A percentile compares a stretch with the other conserved stretches of the same genome.
These are phyloP conservation scores for Rutstroemia sp. DNA, from an alignment of 2,329 filamentous ascomycete genomes.

Conservation along the genomic window DNA sequence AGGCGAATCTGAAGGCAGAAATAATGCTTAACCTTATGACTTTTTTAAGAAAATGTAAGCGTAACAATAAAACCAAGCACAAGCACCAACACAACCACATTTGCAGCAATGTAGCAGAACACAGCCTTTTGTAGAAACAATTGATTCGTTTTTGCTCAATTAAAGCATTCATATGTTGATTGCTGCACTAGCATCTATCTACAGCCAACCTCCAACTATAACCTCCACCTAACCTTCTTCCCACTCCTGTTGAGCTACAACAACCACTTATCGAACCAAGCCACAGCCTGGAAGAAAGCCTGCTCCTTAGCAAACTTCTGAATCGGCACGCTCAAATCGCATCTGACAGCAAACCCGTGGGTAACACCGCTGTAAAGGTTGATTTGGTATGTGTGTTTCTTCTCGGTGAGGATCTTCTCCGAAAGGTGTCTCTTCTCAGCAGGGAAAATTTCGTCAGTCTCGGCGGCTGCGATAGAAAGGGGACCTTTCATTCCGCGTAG, in stretches of 20 bases:
- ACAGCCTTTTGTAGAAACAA: too few species aligned
- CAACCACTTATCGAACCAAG: slow-evolving; percentile 66
- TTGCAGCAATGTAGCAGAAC: too few species aligned
- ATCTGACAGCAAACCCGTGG: slow-evolving; percentile 69
- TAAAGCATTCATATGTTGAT: too few species aligned
- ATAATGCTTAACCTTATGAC: too few species aligned
- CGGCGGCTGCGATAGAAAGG: slow-evolving; percentile 49
- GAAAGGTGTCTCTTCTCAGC: slow-evolving; percentile 54
- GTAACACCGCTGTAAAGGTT: slow-evolving; percentile 62
- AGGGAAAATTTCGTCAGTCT: slow-evolving; percentile 61
- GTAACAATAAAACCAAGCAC: too few species aligned
- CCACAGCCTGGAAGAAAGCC: slow-evolving; percentile 69
- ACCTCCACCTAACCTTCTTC: background rate
- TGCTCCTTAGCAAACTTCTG: slow-evolving; percentile 70
- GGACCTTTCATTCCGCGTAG: slow-evolving; percentile 59
- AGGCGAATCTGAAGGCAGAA: too few species aligned
- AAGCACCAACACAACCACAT: too few species aligned
- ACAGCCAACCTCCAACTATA: too few species aligned
- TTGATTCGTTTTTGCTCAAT: too few species aligned
- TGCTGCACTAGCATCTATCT: background rate
- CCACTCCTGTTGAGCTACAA: slow-evolving; percentile 13
- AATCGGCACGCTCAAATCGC: slow-evolving; percentile 48
- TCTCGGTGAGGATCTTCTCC: slow-evolving; percentile 53
- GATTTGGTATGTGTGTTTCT: slow-evolving; percentile 55
- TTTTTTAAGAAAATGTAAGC: too few species aligned